Evolutionary conservation across 352 stramenopile species (phyloP), one percentile per base, ranked within the genome.

Genomic region (Globisporangium megalacanthum): DNA sequence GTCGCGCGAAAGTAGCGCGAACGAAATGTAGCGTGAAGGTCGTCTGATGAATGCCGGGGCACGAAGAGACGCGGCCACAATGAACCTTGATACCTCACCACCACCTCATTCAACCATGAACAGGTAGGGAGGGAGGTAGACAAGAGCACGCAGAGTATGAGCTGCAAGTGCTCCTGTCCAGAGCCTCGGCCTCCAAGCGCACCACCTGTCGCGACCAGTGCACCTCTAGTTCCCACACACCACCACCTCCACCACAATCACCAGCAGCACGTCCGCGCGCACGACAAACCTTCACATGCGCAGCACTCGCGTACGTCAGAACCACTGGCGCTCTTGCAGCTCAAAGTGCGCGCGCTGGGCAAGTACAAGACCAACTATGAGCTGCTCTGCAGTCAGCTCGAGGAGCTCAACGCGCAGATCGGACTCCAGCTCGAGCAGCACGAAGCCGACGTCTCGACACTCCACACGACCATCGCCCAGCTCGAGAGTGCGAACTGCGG

Each of bases 351-450:
- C 1, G 62, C 73, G 17, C 66, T 91, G 48, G 66, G 76, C 39
- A 86, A 86, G 59, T 91, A 91, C 67, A 91, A 88, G 49, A 45
- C 52, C 64, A 91, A 87, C 72, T 91, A 91, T 62, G 77, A 91
- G 57, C 58, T 88, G 46, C 64, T 89, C 37, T 91, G 81, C 54
- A 72, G 75, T 8, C 79, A 91, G 49, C 42, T 91, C 42, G 66
- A 68, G 10, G 79, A 87, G 53, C 70, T 91, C 25, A 91, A 89
- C 56, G 68, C 70, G 2, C 81, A 91, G 63, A 75, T 91, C 47
- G 77, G 75, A 0, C 62, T 88, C 17, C 78, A 89, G 44, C 60
- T 91, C 39, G 71, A 89, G 54, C 75, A 79, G 20, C 81, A 91
- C 53, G 81, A 91, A 54, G 68, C 72, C 35, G 81, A 88, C 37